Percentiles rank a stretch among this genome's conserved stretches.
Conservation (phyloP, 1,284 basidiomycete genomes). For the Marasmius fiardii region DNA sequence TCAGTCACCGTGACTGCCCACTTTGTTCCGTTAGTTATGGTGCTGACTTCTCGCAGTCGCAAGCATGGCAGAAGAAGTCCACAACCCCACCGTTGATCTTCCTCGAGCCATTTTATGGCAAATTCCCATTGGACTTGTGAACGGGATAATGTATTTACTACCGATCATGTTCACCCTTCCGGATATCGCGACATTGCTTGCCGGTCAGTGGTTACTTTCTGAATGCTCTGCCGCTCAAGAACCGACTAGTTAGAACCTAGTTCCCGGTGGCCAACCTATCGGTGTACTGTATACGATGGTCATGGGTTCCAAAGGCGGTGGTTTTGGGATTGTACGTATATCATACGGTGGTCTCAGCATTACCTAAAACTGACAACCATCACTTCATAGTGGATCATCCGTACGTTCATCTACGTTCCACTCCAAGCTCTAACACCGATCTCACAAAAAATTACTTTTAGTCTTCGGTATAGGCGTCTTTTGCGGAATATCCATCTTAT, state of each 20-base stretch:
- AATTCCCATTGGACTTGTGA: constrained; percentile 57
- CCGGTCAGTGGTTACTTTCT: constrained; percentile 29
- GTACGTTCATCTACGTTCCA: neutral
- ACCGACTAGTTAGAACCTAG: too few species aligned
- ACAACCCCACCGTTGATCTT: constrained; percentile 50
- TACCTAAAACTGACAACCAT: neutral
- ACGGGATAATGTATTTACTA: constrained; percentile 59
- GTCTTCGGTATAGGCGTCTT: constrained; percentile 52
- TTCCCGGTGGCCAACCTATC: constrained; percentile 60
- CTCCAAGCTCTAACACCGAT: neutral
- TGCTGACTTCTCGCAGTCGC: constrained; percentile 32
- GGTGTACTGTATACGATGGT: constrained; percentile 65
- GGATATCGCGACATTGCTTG: constrained; percentile 51
- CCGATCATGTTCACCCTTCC: constrained; percentile 68
- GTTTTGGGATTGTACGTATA: constrained; percentile 55
- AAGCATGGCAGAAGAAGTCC: constrained; percentile 68
- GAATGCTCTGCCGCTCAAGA: neutral
- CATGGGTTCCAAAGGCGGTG: constrained; percentile 58
- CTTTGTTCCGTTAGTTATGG: neutral
- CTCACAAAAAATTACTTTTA: neutral
- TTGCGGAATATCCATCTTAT: constrained; percentile 56
- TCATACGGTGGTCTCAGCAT: constrained; percentile 30
- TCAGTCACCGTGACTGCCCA: constrained; percentile 16
- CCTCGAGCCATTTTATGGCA: constrained; percentile 60
- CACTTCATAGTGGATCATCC: neutral